A percentile compares a stretch with the other conserved stretches of the same genome.
Conservation (phyloP, 192 early-diverging fungal species). For the Rhizoclosmatium globosum region DNA sequence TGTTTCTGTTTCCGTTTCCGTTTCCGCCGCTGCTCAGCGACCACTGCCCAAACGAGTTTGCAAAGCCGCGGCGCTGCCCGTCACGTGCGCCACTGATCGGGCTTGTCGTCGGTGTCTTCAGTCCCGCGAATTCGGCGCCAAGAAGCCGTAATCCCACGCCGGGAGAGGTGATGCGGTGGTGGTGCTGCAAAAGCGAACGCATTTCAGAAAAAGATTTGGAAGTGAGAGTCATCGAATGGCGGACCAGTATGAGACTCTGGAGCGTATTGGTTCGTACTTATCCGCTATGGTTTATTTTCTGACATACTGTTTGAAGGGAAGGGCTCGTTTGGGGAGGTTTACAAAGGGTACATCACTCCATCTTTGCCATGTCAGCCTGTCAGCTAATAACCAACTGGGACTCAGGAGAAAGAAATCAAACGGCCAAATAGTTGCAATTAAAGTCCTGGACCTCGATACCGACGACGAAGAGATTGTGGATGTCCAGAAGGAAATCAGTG, state of each 20-base stretch:
- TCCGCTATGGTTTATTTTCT: neutral
- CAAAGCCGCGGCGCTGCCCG: neutral
- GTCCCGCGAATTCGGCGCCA: neutral
- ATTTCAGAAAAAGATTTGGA: neutral
- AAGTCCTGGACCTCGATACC: constrained; percentile 96
- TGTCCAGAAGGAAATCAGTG: constrained; percentile 92
- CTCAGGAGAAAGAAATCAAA: constrained; percentile 77
- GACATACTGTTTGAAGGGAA: constrained; percentile 47
- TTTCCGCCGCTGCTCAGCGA: neutral
- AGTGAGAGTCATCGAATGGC: neutral
- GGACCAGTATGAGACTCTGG: constrained; percentile 43
- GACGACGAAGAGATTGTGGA: constrained; percentile 96
- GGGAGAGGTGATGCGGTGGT: neutral
- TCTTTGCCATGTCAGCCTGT: neutral
- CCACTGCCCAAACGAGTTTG: neutral
- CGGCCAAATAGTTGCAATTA: constrained; percentile 89
- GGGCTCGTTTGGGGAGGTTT: constrained; percentile 69
- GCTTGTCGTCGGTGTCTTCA: too few species aligned
- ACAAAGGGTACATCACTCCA: constrained; percentile 46
- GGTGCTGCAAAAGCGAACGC: neutral
- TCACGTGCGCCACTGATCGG: too few species aligned
- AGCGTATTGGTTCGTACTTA: constrained; percentile 44
- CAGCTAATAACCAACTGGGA: neutral
- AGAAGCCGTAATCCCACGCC: neutral
- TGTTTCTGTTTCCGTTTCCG: neutral